A percentile compares a stretch with the other conserved stretches of the same genome.
Conservation (phyloP, 2,329 filamentous ascomycete genomes). For the Aspergillus fischeri region DNA sequence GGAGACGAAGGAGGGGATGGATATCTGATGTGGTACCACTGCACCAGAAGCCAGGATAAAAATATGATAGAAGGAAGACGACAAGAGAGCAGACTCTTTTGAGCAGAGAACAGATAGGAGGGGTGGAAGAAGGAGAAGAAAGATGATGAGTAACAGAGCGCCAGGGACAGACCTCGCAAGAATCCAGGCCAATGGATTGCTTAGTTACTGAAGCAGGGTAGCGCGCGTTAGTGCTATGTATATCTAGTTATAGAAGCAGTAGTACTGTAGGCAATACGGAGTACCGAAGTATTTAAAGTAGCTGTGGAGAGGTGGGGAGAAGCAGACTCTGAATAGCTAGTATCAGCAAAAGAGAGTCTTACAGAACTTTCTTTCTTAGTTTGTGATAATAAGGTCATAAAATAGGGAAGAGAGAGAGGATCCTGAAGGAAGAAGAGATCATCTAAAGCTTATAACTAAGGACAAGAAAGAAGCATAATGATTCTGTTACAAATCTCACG, state of each 20-base stretch:
- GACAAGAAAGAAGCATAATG: not conserved
- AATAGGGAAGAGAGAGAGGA: not conserved
- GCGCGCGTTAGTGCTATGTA: not conserved
- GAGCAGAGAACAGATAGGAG: not conserved
- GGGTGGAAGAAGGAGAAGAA: not conserved
- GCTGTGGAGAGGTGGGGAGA: not conserved
- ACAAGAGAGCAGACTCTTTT: not conserved
- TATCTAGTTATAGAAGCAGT: not conserved
- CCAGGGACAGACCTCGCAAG: not conserved
- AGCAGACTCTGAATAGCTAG: not conserved
- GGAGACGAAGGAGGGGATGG: constrained; percentile 1
- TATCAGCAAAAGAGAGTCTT: not conserved
- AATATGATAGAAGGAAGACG: not conserved
- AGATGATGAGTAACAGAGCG: not conserved
- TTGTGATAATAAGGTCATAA: not conserved
- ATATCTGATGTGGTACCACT: not conserved
- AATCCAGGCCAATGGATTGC: not conserved
- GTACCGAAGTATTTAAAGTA: not conserved
- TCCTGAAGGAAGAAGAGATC: not conserved
- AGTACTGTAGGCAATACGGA: no score
- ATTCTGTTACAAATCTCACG: not conserved
- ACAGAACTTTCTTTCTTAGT: no score
- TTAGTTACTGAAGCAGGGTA: not conserved
- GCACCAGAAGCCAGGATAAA: not conserved
- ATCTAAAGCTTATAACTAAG: not conserved